Evolutionary conservation across 163 green algal genomes (phyloP), one percentile per base, ranked within the genome.

Genomic region (Volvox carteri): DNA sequence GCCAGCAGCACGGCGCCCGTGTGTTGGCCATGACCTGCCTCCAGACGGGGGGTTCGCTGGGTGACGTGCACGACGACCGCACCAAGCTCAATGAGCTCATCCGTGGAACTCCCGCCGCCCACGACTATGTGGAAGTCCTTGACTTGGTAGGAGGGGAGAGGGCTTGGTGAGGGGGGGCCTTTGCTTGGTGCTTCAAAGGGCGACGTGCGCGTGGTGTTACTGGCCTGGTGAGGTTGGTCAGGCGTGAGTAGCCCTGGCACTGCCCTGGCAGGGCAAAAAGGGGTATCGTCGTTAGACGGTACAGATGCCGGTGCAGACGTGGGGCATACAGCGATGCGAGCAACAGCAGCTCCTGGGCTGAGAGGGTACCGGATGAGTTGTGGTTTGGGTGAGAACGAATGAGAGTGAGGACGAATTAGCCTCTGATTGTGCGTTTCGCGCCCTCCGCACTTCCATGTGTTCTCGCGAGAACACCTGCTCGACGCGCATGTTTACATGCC

Each of bases 71-170:
- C 1, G 60, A 86, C 54, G 12, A 39, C 28, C 80, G 80, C n/a
- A 60, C 18, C 11, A 6, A n/a, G 42, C 42, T 87, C 0, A 87
- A 87, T 39, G 65, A 48, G 16, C 62, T 87, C 30, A 87, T 87
- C 30, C 80, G 80, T 5, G 46, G 6, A 8, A 52, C 65, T 2
- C 33, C 44, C 11, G n/a, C 39, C 39, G 39, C n/a, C 25, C 65
- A n/a, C 6, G 23, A 56, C 19, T 48, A 67, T 42, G 60, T 86
- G 25, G 77, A 19, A 3, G 58, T 86, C 6, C 42, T 86, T 28
- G 78, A 86, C 30, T 30, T 77, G 78, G 78, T 86, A 58, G 68
- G 75, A 39, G 68, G n/a, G n/a, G n/a, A n/a, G n/a, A n/a, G n/a
- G n/a, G n/a, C n/a, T n/a, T n/a, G n/a, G n/a, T n/a, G n/a, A n/a